A percentile compares a stretch with the other conserved stretches of the same genome.
Conservation (phyloP, 1,139 yeast genomes). For the Hyphopichia fennica region DNA sequence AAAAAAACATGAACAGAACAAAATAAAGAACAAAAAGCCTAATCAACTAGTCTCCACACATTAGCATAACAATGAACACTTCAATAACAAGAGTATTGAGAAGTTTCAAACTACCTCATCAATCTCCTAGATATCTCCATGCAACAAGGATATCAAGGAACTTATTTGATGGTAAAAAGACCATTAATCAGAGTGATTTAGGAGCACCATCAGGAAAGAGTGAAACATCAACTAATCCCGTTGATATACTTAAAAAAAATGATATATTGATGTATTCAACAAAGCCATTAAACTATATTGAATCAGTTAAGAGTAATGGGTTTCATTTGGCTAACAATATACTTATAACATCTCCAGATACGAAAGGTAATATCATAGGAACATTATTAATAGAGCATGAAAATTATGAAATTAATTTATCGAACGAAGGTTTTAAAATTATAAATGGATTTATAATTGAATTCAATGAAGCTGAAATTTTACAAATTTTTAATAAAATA, state of each 20-base stretch:
- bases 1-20: neutral
- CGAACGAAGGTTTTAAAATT: conserved; percentile 34
- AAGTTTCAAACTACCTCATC: no score
- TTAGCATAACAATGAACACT: no score
- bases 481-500: conserved; percentile 53
- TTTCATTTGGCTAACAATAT: conserved; percentile 41
- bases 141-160: conserved; percentile 1
- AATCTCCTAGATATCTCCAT: no score
- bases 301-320: conserved; percentile 40
- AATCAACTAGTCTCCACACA: no score
- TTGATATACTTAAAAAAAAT: conserved; percentile 44
- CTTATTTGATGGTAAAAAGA: conserved; percentile 34
- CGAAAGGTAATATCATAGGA: conserved; percentile 47
- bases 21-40: no score
- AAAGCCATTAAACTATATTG: conserved; percentile 47
- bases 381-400: conserved; percentile 63
- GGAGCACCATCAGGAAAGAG: conserved; percentile 40
- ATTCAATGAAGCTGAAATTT: conserved; percentile 32
- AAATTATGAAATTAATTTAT: conserved; percentile 58
- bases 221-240: conserved; percentile 46
- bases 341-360: conserved; percentile 47
- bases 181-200: conserved; percentile 12
- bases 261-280: conserved; percentile 45
- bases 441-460: conserved; percentile 46
- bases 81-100: no score